A percentile compares a stretch with the other conserved stretches of the same genome.
These are phyloP conservation scores for Schizothecium vesticola DNA, from an alignment of 495 filamentous ascomycete genomes.

Conservation along the genomic window DNA sequence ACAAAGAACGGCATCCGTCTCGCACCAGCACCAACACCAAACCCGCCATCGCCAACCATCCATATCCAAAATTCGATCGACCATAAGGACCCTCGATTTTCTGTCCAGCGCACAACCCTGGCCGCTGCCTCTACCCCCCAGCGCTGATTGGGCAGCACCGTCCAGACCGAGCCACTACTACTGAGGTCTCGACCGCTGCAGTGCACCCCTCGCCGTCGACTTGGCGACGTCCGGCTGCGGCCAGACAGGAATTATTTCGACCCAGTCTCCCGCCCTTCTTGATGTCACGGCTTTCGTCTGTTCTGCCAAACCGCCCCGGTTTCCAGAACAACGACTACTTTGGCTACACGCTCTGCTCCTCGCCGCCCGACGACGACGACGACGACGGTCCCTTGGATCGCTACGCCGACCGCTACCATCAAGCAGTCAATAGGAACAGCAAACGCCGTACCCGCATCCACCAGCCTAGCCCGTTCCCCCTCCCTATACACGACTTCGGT, in stretches of 20 bases:
- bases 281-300: slow-evolving; percentile 21
- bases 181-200: too few species aligned
- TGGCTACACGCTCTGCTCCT: background rate
- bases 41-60: background rate
- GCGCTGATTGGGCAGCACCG: background rate
- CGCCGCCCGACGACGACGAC: background rate
- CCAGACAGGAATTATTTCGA: background rate
- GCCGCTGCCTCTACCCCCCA: background rate
- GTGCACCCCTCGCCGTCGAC: background rate
- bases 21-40: background rate
- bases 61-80: background rate
- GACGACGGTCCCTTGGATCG: background rate
- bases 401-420: background rate
- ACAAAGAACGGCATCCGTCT: background rate
- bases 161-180: too few species aligned
- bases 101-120: background rate
- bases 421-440: background rate
- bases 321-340: slow-evolving; percentile 15
- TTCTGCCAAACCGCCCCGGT: slow-evolving; percentile 12
- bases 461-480: background rate
- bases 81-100: background rate
- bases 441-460: background rate
- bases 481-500: slow-evolving; percentile 19
- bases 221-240: background rate
- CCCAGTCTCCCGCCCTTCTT: slow-evolving; percentile 1